phyloP scores from a whole-genome alignment of 2,329 filamentous ascomycete genomes.

The Rosellinia necatrix region DNA sequence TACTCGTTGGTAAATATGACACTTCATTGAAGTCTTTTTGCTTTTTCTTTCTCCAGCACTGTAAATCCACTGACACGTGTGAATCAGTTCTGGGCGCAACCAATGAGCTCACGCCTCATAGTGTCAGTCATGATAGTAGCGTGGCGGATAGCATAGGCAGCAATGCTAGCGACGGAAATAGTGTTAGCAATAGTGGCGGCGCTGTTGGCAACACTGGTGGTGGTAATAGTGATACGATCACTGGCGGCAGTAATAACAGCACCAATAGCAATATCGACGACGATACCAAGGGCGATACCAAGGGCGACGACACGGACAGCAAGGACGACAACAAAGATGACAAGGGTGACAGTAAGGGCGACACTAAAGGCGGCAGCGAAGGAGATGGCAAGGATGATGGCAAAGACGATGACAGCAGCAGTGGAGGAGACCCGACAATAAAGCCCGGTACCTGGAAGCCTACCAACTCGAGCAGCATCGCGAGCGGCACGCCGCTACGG shows the following conservation, averaged over 20 bases:
- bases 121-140: neutral
- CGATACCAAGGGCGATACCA: neutral
- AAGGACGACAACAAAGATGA: neutral
- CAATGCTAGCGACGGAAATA: neutral
- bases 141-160: no score
- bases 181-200: neutral
- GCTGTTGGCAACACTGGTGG: no score
- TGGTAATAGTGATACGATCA: neutral
- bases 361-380: neutral
- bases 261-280: neutral
- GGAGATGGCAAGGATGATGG: neutral
- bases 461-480: slow-evolving; percentile 34
- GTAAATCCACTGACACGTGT: slow-evolving; percentile 2
- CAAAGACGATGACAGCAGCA: neutral
- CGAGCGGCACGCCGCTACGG: slow-evolving; percentile 36
- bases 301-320: neutral
- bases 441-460: slow-evolving; percentile 27
- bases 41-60: neutral
- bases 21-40: neutral
- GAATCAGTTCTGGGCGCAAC: slow-evolving; percentile 33
- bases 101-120: slow-evolving; percentile 24
- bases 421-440: slow-evolving; percentile 7
- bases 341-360: neutral
- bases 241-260: neutral
- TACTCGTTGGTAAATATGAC: slow-evolving; percentile 31